These are phyloP conservation scores for Aspergillus fumigatiaffinis DNA, from an alignment of 2,329 filamentous ascomycete species.

Conservation along the genomic window DNA sequence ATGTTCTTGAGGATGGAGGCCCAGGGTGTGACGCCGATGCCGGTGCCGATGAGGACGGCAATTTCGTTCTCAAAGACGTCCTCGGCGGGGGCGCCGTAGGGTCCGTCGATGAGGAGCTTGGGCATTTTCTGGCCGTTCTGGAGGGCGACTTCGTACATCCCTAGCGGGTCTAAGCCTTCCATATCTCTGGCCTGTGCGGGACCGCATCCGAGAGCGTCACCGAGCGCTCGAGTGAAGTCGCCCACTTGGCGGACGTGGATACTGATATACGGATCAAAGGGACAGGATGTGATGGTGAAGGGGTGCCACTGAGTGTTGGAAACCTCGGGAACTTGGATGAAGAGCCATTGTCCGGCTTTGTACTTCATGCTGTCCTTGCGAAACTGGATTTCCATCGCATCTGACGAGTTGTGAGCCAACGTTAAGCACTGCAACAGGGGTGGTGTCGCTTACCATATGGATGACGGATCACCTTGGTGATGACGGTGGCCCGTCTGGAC, in stretches of 20 bases:
- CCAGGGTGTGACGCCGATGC: slow-evolving; percentile 83
- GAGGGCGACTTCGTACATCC: slow-evolving; percentile 96
- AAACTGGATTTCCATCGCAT: slow-evolving; percentile 97
- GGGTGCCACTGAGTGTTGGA: slow-evolving; percentile 95
- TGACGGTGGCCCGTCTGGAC: slow-evolving; percentile 76
- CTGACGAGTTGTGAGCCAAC: slow-evolving; percentile 38
- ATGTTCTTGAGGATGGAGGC: slow-evolving; percentile 93
- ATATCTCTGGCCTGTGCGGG: slow-evolving; percentile 83
- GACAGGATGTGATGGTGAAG: slow-evolving; percentile 98
- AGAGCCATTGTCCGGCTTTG: slow-evolving; percentile 97
- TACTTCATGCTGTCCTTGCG: slow-evolving; percentile 94
- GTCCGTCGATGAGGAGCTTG: slow-evolving; percentile 81
- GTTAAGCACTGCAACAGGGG: background rate
- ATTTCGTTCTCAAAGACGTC: slow-evolving; percentile 94
- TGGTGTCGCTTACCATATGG: slow-evolving; percentile 67
- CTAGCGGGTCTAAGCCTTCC: slow-evolving; percentile 83
- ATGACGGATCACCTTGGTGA: slow-evolving; percentile 90
- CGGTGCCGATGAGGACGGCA: slow-evolving; percentile 72
- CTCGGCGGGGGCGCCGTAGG: slow-evolving; percentile 93
- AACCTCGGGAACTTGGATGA: slow-evolving; percentile 86
- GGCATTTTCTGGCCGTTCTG: slow-evolving; percentile 94
- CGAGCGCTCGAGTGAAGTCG: slow-evolving; percentile 92
- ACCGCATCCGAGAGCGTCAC: slow-evolving; percentile 90
- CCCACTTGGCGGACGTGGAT: slow-evolving; percentile 95
- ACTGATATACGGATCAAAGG: slow-evolving; percentile 90